Base-by-base conservation (phyloP, 2,329 filamentous ascomycete species). In the Pseudocercospora musae region DNA sequence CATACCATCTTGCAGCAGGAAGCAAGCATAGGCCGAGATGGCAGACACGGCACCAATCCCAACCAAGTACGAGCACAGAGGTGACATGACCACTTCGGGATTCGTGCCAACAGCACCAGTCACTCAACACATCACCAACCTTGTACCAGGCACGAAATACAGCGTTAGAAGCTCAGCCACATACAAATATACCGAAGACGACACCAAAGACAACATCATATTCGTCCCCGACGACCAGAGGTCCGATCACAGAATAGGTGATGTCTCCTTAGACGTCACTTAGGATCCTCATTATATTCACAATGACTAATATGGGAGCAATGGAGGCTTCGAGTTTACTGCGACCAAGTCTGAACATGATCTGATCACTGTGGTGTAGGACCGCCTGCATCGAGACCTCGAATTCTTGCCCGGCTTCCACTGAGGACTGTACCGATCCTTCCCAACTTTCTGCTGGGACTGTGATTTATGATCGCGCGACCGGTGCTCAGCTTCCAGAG, bases 381-480 rank as follows among this genome's bases (percentile, higher is more conserved):
- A 21, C 10, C 23, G 54, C 49, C 13, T 67, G 60, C 57, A 65
- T 65, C 42, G 42, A 50, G 5, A 63, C 60, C 11, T 59, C 57
- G 13, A 29, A 40, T 3, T 58, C 49, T 21, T 67, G 65, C 52
- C 13, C 33, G 5, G 27, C 60, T 4, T 18, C 55, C 15, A 58
- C 54, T 33, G 58, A 27, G 9, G 62, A 57, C 1, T 56, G 25
- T 20, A 46, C 21, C 15, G n/a, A 54, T 10, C 63, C 65, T 18
- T 62, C 65, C 50, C 20, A 44, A 23, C 52, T 67, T 13, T 37
- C 56, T 11, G 23, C 50, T 25, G 63, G 59, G 13, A 54, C 57
- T 29, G 60, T 67, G 9, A 62, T 65, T 11, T 52, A 63, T 44
- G 60, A 67, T 46, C 65, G 65, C 29, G 62, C 46, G 23, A 65